Evolutionary conservation across 495 filamentous ascomycete species (phyloP), one percentile per base, ranked within the genome.

Genomic region (Penicillium crystallinum): DNA sequence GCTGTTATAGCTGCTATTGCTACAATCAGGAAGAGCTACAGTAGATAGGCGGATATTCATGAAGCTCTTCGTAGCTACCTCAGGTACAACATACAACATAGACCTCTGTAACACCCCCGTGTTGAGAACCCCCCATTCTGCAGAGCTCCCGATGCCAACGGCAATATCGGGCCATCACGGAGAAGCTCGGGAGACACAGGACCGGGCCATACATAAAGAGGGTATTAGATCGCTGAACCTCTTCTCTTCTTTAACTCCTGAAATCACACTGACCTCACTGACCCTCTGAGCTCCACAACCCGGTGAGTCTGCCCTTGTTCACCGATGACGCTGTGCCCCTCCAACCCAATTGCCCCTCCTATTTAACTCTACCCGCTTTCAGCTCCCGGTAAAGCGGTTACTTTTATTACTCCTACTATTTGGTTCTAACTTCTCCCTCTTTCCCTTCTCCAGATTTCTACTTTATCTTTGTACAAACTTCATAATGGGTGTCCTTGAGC

Each of bases 401-500:
- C 11, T 45, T 51, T 51, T 36, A 55, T 29, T 52, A 50, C 23
- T 27, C 7, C 23, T 27, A 27, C 23, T 7, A 7, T 27, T n/a
- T 27, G 23, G 9, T 53, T 52, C 37, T 59, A 49, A 39, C 23
- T 42, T 37, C 33, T 46, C 51, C 19, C 31, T 49, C 19, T 49
- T 52, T 48, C 35, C 57, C n/a, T 49, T 46, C 33, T 39, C 15
- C 41, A 49, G 44, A 41, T 52, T 37, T 49, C 51, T 25, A 33
- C 22, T 33, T 46, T 36, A 34, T 51, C 18, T 49, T 41, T 34
- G 36, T 38, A 41, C 29, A 53, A 61, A 36, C 39, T 56, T 61
- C 71, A 82, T 55, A 64, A 86, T 87, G 82, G 82, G 84, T 81
- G 77, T 70, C 61, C 63, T 73, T 56, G 82, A 86, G 52, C 71